Conservation (phyloP, 208 protist genomes). For the Balamuthia mandrillaris region DNA sequence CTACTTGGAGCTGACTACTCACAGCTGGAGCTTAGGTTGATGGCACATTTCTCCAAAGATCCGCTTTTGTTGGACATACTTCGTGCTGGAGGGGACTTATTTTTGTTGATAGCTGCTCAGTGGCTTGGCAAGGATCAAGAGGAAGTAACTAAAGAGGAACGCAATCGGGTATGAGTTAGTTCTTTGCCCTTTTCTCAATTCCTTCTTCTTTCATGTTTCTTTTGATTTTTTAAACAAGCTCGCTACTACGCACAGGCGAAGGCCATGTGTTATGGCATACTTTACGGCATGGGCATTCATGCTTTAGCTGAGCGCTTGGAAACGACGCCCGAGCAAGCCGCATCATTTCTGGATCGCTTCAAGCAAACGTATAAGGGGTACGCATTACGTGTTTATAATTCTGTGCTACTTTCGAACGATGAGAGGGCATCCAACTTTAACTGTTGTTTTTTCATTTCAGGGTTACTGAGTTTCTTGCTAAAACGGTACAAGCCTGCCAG, state of each 20-base stretch:
- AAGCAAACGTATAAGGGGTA: conserved; percentile 30
- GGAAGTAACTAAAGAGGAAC: conserved; percentile 2
- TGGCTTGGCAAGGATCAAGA: background rate
- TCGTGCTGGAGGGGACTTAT: background rate
- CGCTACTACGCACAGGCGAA: background rate
- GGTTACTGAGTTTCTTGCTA: conserved; percentile 14
- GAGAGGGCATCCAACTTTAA: background rate
- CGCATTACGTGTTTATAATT: background rate
- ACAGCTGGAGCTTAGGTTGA: conserved; percentile 21
- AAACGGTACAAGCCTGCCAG: background rate
- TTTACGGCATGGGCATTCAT: conserved; percentile 16
- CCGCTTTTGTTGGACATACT: background rate
- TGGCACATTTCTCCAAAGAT: conserved; percentile 34
- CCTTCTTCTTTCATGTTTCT: background rate
- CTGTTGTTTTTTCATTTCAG: background rate
- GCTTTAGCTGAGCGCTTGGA: background rate
- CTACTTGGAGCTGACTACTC: conserved; percentile 27
- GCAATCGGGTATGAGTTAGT: conserved; percentile 2
- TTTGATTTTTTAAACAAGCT: background rate
- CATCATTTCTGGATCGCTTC: background rate
- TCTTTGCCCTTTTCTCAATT: too few relatives aligned
- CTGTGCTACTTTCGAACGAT: background rate
- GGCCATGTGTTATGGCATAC: conserved; percentile 27
- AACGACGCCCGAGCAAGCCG: background rate
- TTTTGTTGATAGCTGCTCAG: conserved; percentile 24